Evolutionary conservation across 257 asterid genomes (phyloP).

Genomic region (Solanum habrochaites): DNA sequence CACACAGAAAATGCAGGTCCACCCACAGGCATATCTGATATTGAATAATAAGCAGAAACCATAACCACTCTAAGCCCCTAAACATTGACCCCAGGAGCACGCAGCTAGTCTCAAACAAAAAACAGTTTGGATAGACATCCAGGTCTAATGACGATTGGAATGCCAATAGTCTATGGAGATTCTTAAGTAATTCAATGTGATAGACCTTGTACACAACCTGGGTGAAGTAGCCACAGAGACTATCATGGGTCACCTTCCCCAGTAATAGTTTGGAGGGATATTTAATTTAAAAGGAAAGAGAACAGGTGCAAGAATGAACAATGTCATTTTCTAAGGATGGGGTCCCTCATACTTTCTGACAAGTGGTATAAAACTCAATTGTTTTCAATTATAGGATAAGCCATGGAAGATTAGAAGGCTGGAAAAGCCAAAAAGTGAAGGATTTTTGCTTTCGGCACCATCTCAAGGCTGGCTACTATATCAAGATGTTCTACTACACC

Average conservation of each 20-base stretch:
- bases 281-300: not conserved
- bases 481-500: not conserved
- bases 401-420: not conserved
- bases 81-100: not conserved
- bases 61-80: not conserved
- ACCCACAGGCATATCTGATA: not conserved
- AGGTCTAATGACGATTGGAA: not conserved
- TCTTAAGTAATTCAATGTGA: not conserved
- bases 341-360: not conserved
- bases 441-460: not conserved
- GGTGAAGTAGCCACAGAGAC: not conserved
- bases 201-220: not conserved
- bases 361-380: not conserved
- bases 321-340: not conserved
- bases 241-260: not conserved
- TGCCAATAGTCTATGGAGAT: not conserved
- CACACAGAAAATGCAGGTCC: not conserved
- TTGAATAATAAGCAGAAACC: not conserved
- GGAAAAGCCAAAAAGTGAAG: not conserved
- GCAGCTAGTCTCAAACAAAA: not conserved
- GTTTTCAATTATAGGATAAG: not conserved
- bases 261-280: not conserved
- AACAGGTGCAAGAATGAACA: not conserved
- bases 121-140: not conserved
- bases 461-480: not conserved